phyloP scores from a whole-genome alignment of 129 eudicot species.

The Flaveria trinervia region DNA sequence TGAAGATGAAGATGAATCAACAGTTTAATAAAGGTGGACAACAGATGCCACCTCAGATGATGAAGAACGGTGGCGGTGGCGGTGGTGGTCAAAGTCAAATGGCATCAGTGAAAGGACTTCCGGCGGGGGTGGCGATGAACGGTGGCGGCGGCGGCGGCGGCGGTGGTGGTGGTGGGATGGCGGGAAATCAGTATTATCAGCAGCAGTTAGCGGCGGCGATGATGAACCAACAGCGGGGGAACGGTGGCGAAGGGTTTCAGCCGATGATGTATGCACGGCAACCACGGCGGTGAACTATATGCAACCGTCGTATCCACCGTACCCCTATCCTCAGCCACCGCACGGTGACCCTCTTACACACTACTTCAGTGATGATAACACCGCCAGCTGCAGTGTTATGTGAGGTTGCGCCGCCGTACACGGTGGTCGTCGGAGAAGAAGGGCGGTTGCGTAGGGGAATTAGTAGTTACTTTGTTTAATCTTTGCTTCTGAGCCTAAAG shows the following conservation, averaged over 20 bases:
- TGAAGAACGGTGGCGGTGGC: conserved; percentile 50
- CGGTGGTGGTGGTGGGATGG: conserved; percentile 42
- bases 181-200: conserved; percentile 60
- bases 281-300: conserved; percentile 64
- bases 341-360: conserved; percentile 48
- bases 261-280: conserved; percentile 80
- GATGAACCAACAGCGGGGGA: conserved; percentile 67
- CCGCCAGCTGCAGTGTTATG: conserved; percentile 67
- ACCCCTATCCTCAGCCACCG: conserved; percentile 40
- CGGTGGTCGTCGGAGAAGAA: no score
- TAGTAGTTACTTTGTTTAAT: not conserved
- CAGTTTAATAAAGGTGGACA: conserved; percentile 31
- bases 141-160: conserved; percentile 4
- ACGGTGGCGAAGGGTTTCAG: conserved; percentile 69
- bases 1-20: conserved; percentile 56
- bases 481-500: not conserved
- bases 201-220: conserved; percentile 55
- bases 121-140: conserved; percentile 30
- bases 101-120: conserved; percentile 50
- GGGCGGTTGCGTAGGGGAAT: not conserved
- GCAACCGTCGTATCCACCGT: conserved; percentile 51
- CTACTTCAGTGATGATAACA: conserved; percentile 68
- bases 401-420: conserved; percentile 22
- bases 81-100: conserved; percentile 27
- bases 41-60: conserved; percentile 38